Percentiles rank a stretch among this genome's conserved stretches.
phyloP scores from a whole-genome alignment of 306 rosid species.

The Prunus davidiana region DNA sequence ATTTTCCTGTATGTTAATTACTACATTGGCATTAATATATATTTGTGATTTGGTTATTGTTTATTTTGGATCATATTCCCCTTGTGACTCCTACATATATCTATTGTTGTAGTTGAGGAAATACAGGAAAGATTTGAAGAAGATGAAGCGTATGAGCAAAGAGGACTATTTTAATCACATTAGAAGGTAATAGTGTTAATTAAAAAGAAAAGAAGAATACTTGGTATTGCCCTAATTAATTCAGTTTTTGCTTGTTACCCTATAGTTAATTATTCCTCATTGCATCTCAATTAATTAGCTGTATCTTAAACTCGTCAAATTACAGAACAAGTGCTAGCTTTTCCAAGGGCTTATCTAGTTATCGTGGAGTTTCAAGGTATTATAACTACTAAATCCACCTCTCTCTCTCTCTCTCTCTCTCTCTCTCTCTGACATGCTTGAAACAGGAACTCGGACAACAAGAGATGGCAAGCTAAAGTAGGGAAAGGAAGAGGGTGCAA shows the following conservation, averaged over 20 bases:
- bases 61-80: neutral
- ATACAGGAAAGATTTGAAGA: slow-evolving; percentile 15
- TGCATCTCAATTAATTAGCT: neutral
- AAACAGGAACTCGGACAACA: slow-evolving; percentile 6
- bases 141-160: slow-evolving; percentile 16
- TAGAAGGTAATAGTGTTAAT: slow-evolving; percentile 19
- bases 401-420: neutral
- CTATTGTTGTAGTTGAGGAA: neutral
- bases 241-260: no score
- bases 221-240: no score
- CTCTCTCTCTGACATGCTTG: neutral
- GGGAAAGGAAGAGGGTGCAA: slow-evolving; percentile 23
- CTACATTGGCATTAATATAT: neutral
- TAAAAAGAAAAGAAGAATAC: neutral
- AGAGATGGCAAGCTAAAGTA: slow-evolving; percentile 33
- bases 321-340: slow-evolving; percentile 27
- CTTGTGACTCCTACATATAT: neutral
- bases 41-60: neutral
- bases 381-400: neutral
- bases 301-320: neutral
- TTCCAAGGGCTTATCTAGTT: slow-evolving; percentile 26
- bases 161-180: slow-evolving; percentile 12
- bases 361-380: slow-evolving; percentile 46
- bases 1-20: slow-evolving; percentile 39
- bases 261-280: neutral